Evolutionary conservation across 1,284 basidiomycete species (phyloP), one percentile per base, ranked within the genome.

Genomic region (Fomitopsis palustris): DNA sequence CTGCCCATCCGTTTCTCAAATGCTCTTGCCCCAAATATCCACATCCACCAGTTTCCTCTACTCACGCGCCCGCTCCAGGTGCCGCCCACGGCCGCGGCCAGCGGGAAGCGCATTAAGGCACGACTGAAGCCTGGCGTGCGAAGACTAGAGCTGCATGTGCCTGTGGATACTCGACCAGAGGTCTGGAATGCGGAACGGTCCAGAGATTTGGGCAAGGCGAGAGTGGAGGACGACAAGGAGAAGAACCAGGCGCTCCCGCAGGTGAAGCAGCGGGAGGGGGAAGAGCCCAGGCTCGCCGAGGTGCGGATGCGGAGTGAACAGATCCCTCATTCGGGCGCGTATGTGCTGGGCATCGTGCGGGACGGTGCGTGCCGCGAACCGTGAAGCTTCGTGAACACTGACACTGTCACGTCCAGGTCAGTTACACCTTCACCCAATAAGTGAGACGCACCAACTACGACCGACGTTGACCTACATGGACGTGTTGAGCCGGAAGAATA

Each of bases 401-500:
- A 43, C 64, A 5, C 12, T 16, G 12, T 27, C 25, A 17, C 4
- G 41, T 42, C n/a, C n/a, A 93, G 90, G 87, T 23, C 82, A 81
- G 61, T 74, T 93, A 45, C 84, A 92, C 71, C 76, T 93, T n/a
- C 87, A 93, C 69, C 89, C 89, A 43, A 83, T 93, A 66, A 81
- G 73, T 62, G 83, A 90, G 72, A 87, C 83, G 0, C 88, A 92
- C 66, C 91, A 93, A 71, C 79, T 93, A 65, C 83, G 90, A 49
- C 90, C 90, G 8, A 87, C 87, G 6, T 72, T 93, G 63, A 90
- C 88, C 9, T 90, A 93, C 72, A 78, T 93, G 64, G 91, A 93
- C 68, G 73, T 83, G 59, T 70, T 87, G 56, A 83, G 85, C 23
- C 82, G 83, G 53, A 90, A 87, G 75, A 77, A 72, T 61, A 82